These are phyloP conservation scores for Fusarium globosum DNA, from an alignment of 2,329 filamentous ascomycete genomes.

Conservation along the genomic window DNA sequence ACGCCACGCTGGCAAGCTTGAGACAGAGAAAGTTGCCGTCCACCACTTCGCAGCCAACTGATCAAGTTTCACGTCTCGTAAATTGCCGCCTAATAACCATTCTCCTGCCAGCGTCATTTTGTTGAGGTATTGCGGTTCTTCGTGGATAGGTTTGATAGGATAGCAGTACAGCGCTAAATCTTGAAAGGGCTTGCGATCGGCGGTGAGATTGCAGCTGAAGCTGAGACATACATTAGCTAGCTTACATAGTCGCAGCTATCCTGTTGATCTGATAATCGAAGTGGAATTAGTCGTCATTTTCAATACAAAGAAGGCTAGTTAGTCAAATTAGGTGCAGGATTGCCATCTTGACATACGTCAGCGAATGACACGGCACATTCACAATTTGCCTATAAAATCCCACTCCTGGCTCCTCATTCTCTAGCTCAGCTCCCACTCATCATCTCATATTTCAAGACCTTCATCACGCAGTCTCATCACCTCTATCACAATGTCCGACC, in stretches of 20 bases:
- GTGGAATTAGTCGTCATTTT: background rate
- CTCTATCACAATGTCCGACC: background rate
- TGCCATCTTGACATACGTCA: background rate
- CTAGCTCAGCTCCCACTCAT: fast-evolving
- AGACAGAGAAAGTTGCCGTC: background rate
- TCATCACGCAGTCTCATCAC: fast-evolving
- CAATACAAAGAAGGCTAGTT: no score
- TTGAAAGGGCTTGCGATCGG: background rate
- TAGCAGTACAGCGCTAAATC: background rate
- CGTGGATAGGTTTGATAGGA: background rate
- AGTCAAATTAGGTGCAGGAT: background rate
- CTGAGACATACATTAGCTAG: background rate
- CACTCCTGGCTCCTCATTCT: fast-evolving
- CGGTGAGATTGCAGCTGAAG: background rate
- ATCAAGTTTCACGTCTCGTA: background rate
- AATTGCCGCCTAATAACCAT: fast-evolving
- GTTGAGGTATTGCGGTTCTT: background rate
- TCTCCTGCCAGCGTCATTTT: background rate
- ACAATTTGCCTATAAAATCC: background rate
- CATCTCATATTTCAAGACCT: fast-evolving
- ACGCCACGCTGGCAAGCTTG: background rate
- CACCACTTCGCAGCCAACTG: background rate
- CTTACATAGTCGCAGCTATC: background rate
- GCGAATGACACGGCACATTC: fast-evolving
- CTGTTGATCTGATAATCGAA: background rate